Evolutionary conservation across 1,139 yeast species (phyloP).

Genomic region (Nakaseomyces sp.): DNA sequence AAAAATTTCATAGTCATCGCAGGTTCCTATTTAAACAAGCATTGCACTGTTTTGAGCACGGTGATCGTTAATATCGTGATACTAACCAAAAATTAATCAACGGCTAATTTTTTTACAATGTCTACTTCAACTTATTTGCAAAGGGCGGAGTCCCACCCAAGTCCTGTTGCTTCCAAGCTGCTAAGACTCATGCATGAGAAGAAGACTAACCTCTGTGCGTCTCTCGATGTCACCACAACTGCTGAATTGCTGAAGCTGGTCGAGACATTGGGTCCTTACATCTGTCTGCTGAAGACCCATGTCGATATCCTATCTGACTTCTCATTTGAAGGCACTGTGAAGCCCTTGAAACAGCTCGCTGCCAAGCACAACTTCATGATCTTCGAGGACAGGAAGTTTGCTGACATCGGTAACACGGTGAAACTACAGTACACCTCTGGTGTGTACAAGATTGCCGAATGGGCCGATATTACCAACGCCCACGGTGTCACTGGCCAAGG

Average conservation of each 20-base stretch:
- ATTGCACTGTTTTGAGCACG: too few relatives aligned
- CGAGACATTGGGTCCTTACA: constrained; percentile 80
- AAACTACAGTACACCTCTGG: constrained; percentile 91
- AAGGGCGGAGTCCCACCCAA: constrained; percentile 63
- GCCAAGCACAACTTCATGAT: constrained; percentile 75
- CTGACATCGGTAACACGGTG: constrained; percentile 98
- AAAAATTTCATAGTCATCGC: neutral
- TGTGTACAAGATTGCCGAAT: constrained; percentile 73
- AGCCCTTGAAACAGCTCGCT: constrained; percentile 62
- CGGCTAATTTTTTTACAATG: constrained; percentile 14
- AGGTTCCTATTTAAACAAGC: too few relatives aligned
- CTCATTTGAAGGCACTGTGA: constrained; percentile 65
- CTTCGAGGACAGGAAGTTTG: constrained; percentile 95
- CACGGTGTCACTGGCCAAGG: constrained; percentile 97
- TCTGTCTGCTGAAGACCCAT: constrained; percentile 90
- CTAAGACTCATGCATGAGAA: constrained; percentile 69
- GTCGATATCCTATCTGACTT: constrained; percentile 89
- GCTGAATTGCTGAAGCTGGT: constrained; percentile 60
- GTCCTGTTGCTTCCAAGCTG: constrained; percentile 73
- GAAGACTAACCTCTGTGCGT: constrained; percentile 86
- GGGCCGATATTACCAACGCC: constrained; percentile 97
- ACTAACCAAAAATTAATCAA: neutral
- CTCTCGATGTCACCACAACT: constrained; percentile 84
- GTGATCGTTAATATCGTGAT: too few relatives aligned
- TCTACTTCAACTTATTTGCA: constrained; percentile 44